These are phyloP conservation scores for Colletotrichum tabaci DNA, from an alignment of 2,329 filamentous ascomycete genomes.

Conservation along the genomic window DNA sequence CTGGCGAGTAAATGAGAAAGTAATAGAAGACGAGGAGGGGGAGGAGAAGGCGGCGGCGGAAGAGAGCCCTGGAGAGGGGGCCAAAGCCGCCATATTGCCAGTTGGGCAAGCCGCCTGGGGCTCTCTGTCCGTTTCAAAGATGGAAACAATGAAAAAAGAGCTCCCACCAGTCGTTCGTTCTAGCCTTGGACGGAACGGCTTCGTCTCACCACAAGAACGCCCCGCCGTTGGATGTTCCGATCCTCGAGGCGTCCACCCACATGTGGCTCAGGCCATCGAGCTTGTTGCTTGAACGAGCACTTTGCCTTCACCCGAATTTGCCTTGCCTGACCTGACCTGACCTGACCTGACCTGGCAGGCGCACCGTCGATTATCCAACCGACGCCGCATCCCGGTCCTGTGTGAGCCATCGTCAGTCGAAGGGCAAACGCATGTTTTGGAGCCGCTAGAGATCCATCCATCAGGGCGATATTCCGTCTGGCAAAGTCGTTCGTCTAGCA, in stretches of 20 bases:
- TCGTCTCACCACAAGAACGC: not conserved
- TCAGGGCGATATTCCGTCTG: not conserved
- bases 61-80: not conserved
- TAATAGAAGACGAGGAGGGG: no score
- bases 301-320: not conserved
- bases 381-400: not conserved
- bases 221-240: not conserved
- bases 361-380: not conserved
- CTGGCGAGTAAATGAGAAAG: not conserved
- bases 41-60: no score
- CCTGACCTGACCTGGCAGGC: not conserved
- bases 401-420: not conserved
- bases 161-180: not conserved
- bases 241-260: not conserved
- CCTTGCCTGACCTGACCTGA: not conserved
- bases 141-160: slow-evolving; percentile 14
- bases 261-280: slow-evolving; percentile 14
- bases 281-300: not conserved
- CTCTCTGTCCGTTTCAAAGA: slow-evolving; percentile 3
- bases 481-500: not conserved
- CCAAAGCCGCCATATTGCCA: slow-evolving; percentile 1
- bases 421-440: not conserved
- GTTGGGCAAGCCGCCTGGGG: slow-evolving; percentile 1
- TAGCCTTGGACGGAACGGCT: not conserved
- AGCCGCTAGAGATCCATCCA: not conserved